Evolutionary conservation across 495 filamentous ascomycete genomes (phyloP).

Genomic region (Pyronema domesticum): DNA sequence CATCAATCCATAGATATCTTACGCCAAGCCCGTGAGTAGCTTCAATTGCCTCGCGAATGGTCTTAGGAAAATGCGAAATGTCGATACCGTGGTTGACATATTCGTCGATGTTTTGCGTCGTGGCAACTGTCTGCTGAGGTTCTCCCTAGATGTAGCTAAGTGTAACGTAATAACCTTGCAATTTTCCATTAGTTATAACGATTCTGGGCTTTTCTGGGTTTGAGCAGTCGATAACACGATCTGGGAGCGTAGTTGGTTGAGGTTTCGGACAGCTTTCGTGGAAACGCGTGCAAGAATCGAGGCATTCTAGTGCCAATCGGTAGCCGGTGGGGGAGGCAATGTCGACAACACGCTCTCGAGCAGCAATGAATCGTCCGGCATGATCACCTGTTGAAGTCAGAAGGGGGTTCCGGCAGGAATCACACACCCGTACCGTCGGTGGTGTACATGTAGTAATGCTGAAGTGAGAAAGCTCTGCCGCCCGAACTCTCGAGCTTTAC

Average conservation of each 20-base stretch:
- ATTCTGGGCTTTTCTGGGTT: neutral
- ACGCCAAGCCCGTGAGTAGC: conserved; percentile 18
- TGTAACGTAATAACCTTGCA: conserved; percentile 8
- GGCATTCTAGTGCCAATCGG: neutral
- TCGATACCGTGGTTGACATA: neutral
- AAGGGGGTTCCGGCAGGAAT: neutral
- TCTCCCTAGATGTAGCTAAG: conserved; percentile 22
- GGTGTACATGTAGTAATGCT: conserved; percentile 1
- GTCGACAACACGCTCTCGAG: neutral
- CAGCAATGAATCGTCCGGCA: neutral
- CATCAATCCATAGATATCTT: conserved; percentile 28
- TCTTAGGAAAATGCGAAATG: conserved; percentile 5
- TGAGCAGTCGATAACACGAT: neutral
- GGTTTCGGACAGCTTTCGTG: neutral
- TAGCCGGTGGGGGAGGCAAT: neutral
- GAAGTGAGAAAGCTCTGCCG: neutral
- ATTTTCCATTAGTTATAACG: neutral
- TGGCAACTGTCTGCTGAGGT: conserved; percentile 11
- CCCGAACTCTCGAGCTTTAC: neutral
- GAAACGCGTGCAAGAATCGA: neutral
- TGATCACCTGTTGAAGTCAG: neutral
- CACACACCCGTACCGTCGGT: neutral
- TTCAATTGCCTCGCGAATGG: conserved; percentile 22
- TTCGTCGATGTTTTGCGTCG: conserved; percentile 9
- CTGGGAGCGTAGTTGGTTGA: neutral